Evolutionary conservation across 257 asterid species (phyloP).

Genomic region (Solanum bulbocastanum): DNA sequence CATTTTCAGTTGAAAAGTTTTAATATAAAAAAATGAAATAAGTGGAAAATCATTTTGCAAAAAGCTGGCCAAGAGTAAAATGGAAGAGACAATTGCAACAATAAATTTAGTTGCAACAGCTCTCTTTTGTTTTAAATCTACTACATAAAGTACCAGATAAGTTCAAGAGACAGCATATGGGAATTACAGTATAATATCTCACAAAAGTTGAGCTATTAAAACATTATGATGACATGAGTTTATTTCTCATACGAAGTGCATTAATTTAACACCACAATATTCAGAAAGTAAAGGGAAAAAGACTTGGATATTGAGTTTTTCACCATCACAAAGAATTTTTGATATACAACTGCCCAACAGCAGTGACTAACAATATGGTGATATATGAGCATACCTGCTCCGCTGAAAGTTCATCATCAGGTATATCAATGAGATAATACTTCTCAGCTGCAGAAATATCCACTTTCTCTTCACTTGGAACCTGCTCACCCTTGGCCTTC

Average conservation of each 20-base stretch:
- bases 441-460: conserved; percentile 58
- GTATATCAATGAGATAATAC: conserved; percentile 62
- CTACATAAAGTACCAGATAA: not conserved
- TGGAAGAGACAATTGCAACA: not conserved
- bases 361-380: not conserved
- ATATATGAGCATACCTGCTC: conserved; percentile 53
- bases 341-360: not conserved
- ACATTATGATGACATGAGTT: not conserved
- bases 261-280: not conserved
- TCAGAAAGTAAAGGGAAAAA: not conserved
- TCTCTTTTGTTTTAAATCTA: not conserved
- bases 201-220: not conserved
- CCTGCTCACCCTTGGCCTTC: conserved; percentile 88
- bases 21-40: not conserved
- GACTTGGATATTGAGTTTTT: not conserved
- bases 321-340: not conserved
- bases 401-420: conserved; percentile 69
- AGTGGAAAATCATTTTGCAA: not conserved
- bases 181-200: not conserved
- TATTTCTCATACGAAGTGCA: not conserved
- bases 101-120: not conserved
- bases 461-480: conserved; percentile 57
- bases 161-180: not conserved
- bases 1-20: not conserved
- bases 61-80: not conserved